Conservation (phyloP, 169 alveolate genomes). For the Pseudocohnilembus persalinus region DNA sequence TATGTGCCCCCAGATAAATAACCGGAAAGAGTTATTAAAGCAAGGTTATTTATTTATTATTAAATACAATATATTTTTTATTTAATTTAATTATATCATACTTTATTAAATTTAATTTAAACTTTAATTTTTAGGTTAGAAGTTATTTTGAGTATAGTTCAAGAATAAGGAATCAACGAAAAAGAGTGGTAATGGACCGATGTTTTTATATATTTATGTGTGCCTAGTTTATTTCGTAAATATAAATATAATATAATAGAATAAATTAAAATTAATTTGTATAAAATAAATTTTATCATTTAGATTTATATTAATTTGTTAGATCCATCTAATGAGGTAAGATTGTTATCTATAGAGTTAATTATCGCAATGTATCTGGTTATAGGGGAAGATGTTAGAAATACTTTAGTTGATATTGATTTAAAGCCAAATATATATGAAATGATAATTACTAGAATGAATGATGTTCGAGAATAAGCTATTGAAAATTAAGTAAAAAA, state of each 20-base stretch:
- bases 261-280: no score
- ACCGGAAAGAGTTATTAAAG: conserved; percentile 72
- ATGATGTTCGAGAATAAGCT: conserved; percentile 7
- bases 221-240: conserved; percentile 70
- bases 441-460: conserved; percentile 2
- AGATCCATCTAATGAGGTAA: conserved; percentile 70
- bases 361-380: conserved; percentile 67
- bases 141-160: conserved; percentile 61
- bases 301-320: no score
- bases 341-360: conserved; percentile 71
- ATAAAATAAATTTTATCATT: no score
- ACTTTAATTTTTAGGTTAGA: conserved; percentile 71
- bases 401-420: conserved; percentile 62
- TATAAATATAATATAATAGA: no score
- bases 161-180: conserved; percentile 78
- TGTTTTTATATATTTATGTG: conserved; percentile 64
- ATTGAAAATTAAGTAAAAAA: conserved; percentile 7
- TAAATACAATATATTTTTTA: no score
- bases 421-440: conserved; percentile 52
- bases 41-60: conserved; percentile 23
- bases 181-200: conserved; percentile 76
- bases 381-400: conserved; percentile 75
- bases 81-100: background rate
- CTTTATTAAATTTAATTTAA: no score
- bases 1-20: conserved; percentile 81